Percentiles rank a stretch among this genome's conserved stretches.
Evolutionary conservation across 352 stramenopile genomes (phyloP).

Genomic region (Globisporangium orthogonon): DNA sequence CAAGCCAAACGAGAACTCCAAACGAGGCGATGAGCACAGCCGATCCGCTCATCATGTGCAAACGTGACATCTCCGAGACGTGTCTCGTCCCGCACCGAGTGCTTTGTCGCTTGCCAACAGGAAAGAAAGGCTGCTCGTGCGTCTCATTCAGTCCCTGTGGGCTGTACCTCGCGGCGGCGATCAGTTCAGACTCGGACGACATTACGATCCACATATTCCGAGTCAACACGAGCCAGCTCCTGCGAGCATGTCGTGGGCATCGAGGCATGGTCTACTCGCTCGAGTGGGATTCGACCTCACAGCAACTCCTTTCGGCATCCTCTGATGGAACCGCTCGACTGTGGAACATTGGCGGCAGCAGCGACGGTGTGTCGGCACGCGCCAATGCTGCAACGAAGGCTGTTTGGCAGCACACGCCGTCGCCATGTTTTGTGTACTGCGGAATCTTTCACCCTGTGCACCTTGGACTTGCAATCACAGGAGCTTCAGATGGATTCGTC

Average conservation of each 20-base stretch:
- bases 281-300: conserved; percentile 27
- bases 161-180: conserved; percentile 39
- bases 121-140: conserved; percentile 47
- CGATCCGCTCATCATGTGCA: conserved; percentile 24
- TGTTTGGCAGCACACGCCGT: conserved; percentile 50
- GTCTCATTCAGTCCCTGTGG: conserved; percentile 59
- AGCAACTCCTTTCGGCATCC: conserved; percentile 44
- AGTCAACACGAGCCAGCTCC: conserved; percentile 29
- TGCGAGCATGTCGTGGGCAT: conserved; percentile 36
- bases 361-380: background rate
- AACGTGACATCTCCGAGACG: conserved; percentile 24
- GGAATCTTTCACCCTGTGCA: conserved; percentile 35
- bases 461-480: conserved; percentile 31
- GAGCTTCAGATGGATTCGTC: conserved; percentile 44
- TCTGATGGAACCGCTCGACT: conserved; percentile 47
- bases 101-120: conserved; percentile 42
- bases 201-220: conserved; percentile 42
- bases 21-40: conserved; percentile 4
- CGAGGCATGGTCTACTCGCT: conserved; percentile 52
- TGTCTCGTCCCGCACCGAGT: conserved; percentile 56
- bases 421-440: conserved; percentile 59
- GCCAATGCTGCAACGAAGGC: background rate
- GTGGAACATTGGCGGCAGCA: conserved; percentile 23
- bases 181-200: conserved; percentile 25
- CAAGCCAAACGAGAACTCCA: background rate